Evolutionary conservation across 2,329 filamentous ascomycete species (phyloP), one percentile per base, ranked within the genome.

Genomic region (Capronia epimyces): DNA sequence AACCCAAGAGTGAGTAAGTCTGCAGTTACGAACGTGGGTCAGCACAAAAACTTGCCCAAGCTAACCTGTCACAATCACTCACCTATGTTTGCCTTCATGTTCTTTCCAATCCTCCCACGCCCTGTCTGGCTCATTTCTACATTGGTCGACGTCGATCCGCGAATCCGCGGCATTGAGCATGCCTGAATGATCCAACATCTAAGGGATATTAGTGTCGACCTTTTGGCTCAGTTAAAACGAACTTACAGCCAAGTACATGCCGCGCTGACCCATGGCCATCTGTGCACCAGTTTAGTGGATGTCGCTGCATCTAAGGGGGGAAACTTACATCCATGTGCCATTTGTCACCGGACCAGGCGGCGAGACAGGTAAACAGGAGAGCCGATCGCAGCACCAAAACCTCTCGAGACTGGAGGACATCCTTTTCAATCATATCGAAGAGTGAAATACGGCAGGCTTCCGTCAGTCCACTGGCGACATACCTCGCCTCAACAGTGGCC

Each of bases 261-360:
- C 81, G 42, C 82, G 76, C 65, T 86, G 84, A 24, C 83, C 83
- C 81, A 86, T 85, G 36, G 82, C 79, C 57, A 86, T 85, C 52
- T 60, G 27, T 40, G 21, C 6, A 32, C 12, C 16, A 16, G 15
- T 50, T 58, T 45, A 60, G 48, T 10, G 7, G 29, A n/a, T 12
- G 3, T 32, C 29, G 13, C n/a, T n/a, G 13, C 29, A 12, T n/a
- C 7, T 12, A 8, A 32, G 12, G 7, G 24, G 27, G 25, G 20
- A 53, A 10, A 53, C 58, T 54, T 53, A 60, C 58, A 61, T 87
- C 83, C 83, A 86, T 87, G 58, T 86, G 80, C 82, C 83, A 86
- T 67, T 86, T 86, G 65, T 87, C 83, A 40, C 84, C 84, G 63
- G 83, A 84, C 84, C 84, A 87, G 1, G 81, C 81, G 6, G 82